Base-by-base conservation (phyloP, 2,329 filamentous ascomycete genomes). In the Colletotrichum tropicicola region DNA sequence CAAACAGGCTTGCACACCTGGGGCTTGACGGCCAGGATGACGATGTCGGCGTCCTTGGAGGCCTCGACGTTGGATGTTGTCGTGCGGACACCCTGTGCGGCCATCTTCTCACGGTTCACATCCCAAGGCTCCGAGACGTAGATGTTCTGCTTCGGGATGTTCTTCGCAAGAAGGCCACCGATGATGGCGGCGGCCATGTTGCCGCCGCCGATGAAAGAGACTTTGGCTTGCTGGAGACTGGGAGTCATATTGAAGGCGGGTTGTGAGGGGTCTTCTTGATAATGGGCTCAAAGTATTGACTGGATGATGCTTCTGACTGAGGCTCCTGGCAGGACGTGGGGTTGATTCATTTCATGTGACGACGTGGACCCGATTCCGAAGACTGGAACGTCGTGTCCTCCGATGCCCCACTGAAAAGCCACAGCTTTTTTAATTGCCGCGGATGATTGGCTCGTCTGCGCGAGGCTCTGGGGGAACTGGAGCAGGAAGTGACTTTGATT, bases 181-280 rank as follows among this genome's bases (percentile, higher is more conserved):
- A 85, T 84, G 69, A 85, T 85, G 77, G 83, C 83, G 57, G 77
- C 77, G 62, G 80, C 82, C 83, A 85, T 85, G 75, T 85, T 85
- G 69, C 83, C 83, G 66, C 83, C 83, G 63, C 80, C 80, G 17
- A 65, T 60, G 55, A 65, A 65, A 35, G 30, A 32, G 48, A 65
- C 28, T 32, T 65, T 59, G 43, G 55, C 56, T 53, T 54, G 43
- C 41, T 65, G 55, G 27, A 65, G 61, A 43, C 35, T 47, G 49
- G 60, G 60, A 32, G 61, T 54, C 61, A 65, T 65, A 13, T 43
- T 63, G 55, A 21, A n/a, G n/a, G n/a, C n/a, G n/a, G 32, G 15
- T 12, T 35, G 10, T 6, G 32, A 35, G 32, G 13, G 7, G 32
- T n/a, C n/a, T n/a, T n/a, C n/a, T n/a, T n/a, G n/a, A n/a, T n/a